These are phyloP conservation scores for Aureobasidium sp. DNA, from an alignment of 2,329 filamentous ascomycete species.

Conservation along the genomic window DNA sequence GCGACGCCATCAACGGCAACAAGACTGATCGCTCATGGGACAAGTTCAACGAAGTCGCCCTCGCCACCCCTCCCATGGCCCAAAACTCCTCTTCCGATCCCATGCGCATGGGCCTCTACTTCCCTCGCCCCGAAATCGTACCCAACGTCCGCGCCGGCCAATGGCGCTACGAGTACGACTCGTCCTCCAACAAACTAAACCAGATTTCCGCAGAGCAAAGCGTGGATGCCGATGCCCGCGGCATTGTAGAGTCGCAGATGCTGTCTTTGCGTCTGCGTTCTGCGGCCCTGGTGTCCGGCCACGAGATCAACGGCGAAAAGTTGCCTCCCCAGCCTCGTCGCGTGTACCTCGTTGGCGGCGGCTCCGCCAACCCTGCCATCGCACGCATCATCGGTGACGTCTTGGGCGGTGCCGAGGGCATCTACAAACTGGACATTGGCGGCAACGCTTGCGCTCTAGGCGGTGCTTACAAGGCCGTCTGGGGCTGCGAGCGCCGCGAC, in stretches of 20 bases:
- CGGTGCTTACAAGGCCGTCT: slow-evolving; percentile 91
- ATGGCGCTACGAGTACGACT: slow-evolving; percentile 66
- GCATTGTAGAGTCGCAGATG: slow-evolving; percentile 90
- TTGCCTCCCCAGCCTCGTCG: slow-evolving; percentile 78
- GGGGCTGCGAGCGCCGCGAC: slow-evolving; percentile 64
- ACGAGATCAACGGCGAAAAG: slow-evolving; percentile 33
- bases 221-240: slow-evolving; percentile 61
- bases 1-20: slow-evolving; percentile 62
- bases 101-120: slow-evolving; percentile 90
- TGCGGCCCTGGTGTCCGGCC: slow-evolving; percentile 55
- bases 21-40: slow-evolving; percentile 54
- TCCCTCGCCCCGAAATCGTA: slow-evolving; percentile 89
- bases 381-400: slow-evolving; percentile 78
- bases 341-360: slow-evolving; percentile 91
- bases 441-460: slow-evolving; percentile 92
- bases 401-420: slow-evolving; percentile 77
- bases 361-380: slow-evolving; percentile 82
- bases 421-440: slow-evolving; percentile 88
- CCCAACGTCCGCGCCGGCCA: slow-evolving; percentile 80
- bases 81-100: slow-evolving; percentile 44
- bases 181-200: slow-evolving; percentile 38
- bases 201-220: slow-evolving; percentile 36
- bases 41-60: slow-evolving; percentile 65
- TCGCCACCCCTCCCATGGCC: slow-evolving; percentile 60
- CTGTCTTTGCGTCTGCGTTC: slow-evolving; percentile 83